phyloP scores from a whole-genome alignment of 305 asterid genomes.

The Fraxinus xanthoxyloides region DNA sequence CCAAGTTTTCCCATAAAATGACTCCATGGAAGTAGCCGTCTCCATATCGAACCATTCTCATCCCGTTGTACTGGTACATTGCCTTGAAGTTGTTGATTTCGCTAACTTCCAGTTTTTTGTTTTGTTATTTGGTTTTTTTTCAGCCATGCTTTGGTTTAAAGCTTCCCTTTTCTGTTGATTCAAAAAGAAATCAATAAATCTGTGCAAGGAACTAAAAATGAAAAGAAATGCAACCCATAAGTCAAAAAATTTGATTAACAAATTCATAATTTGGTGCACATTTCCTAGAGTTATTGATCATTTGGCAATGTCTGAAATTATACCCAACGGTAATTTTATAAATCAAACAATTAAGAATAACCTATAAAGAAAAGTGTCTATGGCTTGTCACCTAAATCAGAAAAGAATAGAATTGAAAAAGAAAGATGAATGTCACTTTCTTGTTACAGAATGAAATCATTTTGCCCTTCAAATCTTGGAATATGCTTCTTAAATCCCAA shows the following conservation, averaged over 20 bases:
- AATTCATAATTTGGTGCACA: neutral
- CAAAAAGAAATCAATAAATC: neutral
- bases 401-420: conserved; percentile 21
- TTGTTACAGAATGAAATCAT: conserved; percentile 28
- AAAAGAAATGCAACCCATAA: neutral
- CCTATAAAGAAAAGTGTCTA: conserved; percentile 41
- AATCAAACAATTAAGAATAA: conserved; percentile 31
- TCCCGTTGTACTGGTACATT: neutral
- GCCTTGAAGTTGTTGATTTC: neutral
- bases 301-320: neutral
- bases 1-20: neutral
- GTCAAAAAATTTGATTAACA: neutral
- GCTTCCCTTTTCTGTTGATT: neutral
- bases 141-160: neutral
- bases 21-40: neutral
- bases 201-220: neutral
- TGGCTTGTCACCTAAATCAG: conserved; percentile 30
- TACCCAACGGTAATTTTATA: conserved; percentile 15
- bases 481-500: conserved; percentile 41
- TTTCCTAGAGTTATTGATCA: neutral
- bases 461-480: conserved; percentile 28
- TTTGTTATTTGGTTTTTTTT: too few species aligned
- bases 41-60: neutral
- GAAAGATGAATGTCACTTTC: conserved; percentile 22
- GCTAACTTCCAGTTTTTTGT: neutral